These are phyloP conservation scores for Heliamphora pulchella DNA, from an alignment of 179 eudicot genomes.

Conservation along the genomic window DNA sequence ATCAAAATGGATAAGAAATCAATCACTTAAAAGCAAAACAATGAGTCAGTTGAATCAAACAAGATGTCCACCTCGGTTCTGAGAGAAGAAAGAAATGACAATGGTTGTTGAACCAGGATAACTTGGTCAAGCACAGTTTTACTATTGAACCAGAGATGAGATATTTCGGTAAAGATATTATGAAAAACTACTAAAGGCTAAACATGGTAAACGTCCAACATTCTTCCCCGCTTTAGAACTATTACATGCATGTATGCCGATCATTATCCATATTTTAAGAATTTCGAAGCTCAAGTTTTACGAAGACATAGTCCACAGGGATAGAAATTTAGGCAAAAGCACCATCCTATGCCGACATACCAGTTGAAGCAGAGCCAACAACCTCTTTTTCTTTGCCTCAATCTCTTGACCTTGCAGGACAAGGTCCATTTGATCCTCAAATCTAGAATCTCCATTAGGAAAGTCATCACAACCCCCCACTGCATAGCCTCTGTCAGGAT, in stretches of 20 bases:
- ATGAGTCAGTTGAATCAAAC: not conserved
- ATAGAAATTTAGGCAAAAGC: not conserved
- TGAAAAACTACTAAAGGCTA: too few species aligned
- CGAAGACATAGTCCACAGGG: not conserved
- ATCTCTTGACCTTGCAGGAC: conserved; percentile 25
- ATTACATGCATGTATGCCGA: not conserved
- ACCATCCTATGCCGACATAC: conserved; percentile 30
- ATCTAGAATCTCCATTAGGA: conserved; percentile 27
- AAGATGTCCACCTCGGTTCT: not conserved
- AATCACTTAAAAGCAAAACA: too few species aligned
- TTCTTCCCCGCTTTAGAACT: not conserved
- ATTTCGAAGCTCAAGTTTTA: not conserved
- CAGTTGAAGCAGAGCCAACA: conserved; percentile 66
- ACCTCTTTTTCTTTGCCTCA: conserved; percentile 53
- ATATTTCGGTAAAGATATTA: not conserved
- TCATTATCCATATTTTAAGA: not conserved
- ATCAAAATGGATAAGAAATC: too few species aligned
- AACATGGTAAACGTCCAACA: not conserved
- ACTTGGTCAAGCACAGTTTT: not conserved
- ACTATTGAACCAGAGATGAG: not conserved
- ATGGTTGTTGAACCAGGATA: not conserved
- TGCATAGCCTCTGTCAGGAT: conserved; percentile 23
- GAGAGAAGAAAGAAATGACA: not conserved
- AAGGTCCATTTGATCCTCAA: conserved; percentile 27
- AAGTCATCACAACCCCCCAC: conserved; percentile 22